These are phyloP conservation scores for Tylopilus intermedius DNA, from an alignment of 768 basidiomycete genomes.

Conservation along the genomic window DNA sequence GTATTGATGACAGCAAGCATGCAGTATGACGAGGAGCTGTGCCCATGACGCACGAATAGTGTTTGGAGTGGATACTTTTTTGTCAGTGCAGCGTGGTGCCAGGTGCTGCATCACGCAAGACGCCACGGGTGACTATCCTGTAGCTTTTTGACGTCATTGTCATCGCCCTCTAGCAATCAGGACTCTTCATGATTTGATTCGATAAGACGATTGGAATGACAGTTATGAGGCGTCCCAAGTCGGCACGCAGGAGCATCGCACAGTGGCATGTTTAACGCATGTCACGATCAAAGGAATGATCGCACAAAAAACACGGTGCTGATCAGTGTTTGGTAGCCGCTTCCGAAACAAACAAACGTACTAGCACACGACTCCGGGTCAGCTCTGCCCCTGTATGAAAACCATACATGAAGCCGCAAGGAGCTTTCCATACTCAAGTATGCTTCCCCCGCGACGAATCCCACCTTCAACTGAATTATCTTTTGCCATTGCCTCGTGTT, in stretches of 20 bases:
- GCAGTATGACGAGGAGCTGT: conserved; percentile 9
- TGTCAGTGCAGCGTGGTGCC: conserved; percentile 4
- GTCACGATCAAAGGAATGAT: conserved; percentile 10
- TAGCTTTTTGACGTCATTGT: conserved; percentile 15
- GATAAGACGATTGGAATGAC: not conserved
- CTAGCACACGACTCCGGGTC: not conserved
- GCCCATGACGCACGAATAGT: conserved; percentile 1
- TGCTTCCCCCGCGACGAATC: not conserved
- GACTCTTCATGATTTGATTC: conserved; percentile 17
- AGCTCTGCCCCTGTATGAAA: conserved; percentile 4
- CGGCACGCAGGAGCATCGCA: not conserved
- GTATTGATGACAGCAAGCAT: conserved; percentile 7
- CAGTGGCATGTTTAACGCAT: conserved; percentile 18
- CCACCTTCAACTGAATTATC: not conserved
- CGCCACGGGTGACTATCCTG: conserved; percentile 5
- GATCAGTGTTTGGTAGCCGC: not conserved
- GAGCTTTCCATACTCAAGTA: conserved; percentile 16
- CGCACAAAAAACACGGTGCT: not conserved
- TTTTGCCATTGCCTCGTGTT: conserved; percentile 20
- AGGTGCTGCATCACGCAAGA: not conserved
- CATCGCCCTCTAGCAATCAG: conserved; percentile 5
- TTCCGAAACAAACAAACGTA: conserved; percentile 19
- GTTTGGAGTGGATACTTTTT: conserved; percentile 10
- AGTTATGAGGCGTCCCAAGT: not conserved
- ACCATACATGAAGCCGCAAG: conserved; percentile 13